Evolutionary conservation across 176 grass and related monocot genomes (phyloP).

Genomic region (barley (Hordeum vulgare)): DNA sequence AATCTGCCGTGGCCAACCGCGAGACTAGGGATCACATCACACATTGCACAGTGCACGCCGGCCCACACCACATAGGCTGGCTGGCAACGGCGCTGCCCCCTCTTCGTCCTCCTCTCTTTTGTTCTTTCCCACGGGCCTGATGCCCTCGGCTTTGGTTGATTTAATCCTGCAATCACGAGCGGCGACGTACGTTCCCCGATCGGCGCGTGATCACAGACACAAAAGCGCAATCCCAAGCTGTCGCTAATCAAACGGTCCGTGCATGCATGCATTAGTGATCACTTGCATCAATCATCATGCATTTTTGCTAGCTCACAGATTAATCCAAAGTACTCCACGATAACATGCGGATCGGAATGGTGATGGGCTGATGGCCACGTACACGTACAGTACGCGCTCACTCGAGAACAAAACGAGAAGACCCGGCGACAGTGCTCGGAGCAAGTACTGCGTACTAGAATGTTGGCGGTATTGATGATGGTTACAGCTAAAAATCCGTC

Average conservation of each 20-base stretch:
- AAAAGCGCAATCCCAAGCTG: not conserved
- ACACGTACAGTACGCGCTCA: not conserved
- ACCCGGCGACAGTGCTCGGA: not conserved
- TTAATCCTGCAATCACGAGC: constrained; percentile 3
- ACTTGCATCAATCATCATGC: not conserved
- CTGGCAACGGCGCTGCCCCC: not conserved
- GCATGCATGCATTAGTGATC: not conserved
- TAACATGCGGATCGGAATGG: not conserved
- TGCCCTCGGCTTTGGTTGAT: not conserved
- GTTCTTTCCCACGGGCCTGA: not conserved
- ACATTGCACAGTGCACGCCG: not conserved
- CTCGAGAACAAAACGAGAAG: not conserved
- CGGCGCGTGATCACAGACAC: not conserved
- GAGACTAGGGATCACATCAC: not conserved
- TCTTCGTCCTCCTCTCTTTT: not conserved
- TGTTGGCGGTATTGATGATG: not conserved
- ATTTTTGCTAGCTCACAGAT: not conserved
- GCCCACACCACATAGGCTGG: not conserved
- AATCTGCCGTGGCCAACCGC: not conserved
- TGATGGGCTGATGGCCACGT: not conserved
- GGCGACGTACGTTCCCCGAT: not conserved
- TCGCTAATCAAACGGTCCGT: not conserved
- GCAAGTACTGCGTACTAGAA: not conserved
- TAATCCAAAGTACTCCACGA: not conserved
- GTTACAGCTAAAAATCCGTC: not conserved